A percentile compares a stretch with the other conserved stretches of the same genome.
Evolutionary conservation across 331 rosid genomes (phyloP).

Genomic region (Quercus phellos): DNA sequence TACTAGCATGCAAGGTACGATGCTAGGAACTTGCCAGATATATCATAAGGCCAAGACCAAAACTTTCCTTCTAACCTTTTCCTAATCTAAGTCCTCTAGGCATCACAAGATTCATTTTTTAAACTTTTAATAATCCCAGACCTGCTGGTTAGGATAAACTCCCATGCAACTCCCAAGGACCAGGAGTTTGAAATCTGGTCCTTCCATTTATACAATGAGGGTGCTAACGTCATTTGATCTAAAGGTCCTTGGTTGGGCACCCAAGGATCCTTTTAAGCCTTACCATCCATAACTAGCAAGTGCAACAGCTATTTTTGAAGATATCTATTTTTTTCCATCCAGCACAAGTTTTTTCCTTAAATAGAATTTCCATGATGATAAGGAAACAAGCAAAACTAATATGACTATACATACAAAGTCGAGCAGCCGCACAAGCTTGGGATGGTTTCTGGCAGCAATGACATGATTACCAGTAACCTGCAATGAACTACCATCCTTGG

Average conservation of each 20-base stretch:
- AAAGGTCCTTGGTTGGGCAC: background rate
- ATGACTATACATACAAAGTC: background rate
- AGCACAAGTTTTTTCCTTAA: background rate
- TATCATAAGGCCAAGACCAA: background rate
- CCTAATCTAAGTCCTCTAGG: background rate
- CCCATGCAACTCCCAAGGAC: background rate
- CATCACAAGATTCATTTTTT: background rate
- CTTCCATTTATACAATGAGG: background rate
- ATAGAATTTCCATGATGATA: background rate
- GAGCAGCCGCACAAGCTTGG: background rate
- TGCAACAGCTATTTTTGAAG: background rate
- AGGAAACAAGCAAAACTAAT: background rate
- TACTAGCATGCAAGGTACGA: background rate
- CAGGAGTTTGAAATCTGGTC: background rate
- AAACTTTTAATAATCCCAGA: background rate
- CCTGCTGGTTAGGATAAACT: background rate
- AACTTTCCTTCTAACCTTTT: background rate
- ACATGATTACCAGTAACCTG: background rate
- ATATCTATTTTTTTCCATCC: background rate
- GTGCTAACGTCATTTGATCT: background rate
- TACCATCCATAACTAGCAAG: background rate
- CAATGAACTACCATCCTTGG: background rate
- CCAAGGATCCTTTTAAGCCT: background rate
- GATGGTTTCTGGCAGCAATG: background rate
- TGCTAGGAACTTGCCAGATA: background rate